These are phyloP conservation scores for Plasmodium adleri DNA, from an alignment of 169 alveolate genomes.

Conservation along the genomic window DNA sequence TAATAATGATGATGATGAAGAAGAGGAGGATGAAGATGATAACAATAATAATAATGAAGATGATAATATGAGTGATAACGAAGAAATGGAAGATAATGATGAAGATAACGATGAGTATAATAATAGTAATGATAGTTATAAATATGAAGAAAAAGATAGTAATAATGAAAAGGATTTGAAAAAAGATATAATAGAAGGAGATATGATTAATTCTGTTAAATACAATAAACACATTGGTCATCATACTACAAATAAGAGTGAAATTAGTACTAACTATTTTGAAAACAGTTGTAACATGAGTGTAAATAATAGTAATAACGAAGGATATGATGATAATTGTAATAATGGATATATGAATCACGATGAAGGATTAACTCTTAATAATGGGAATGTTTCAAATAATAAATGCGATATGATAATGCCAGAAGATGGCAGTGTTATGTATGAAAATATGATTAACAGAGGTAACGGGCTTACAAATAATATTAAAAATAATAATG, in stretches of 20 bases:
- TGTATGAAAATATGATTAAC: slow-evolving; percentile 12
- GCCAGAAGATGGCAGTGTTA: slow-evolving; percentile 15
- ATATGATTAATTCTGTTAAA: slow-evolving; percentile 8
- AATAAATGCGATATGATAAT: neutral
- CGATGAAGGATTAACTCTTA: slow-evolving; percentile 48
- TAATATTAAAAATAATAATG: too few species aligned
- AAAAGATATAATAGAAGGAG: slow-evolving; percentile 20
- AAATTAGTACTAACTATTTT: slow-evolving; percentile 55
- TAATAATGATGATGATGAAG: neutral
- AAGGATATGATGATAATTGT: slow-evolving; percentile 30
- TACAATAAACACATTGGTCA: neutral
- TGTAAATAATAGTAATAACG: slow-evolving; percentile 46
- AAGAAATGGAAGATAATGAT: slow-evolving; percentile 48
- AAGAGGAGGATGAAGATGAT: neutral
- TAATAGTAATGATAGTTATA: slow-evolving; percentile 33
- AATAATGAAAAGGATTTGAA: slow-evolving; percentile 21
- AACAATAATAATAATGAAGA: slow-evolving; percentile 3
- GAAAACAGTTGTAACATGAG: slow-evolving; percentile 60
- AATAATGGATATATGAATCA: slow-evolving; percentile 9
- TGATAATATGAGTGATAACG: slow-evolving; percentile 37
- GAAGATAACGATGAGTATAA: slow-evolving; percentile 45
- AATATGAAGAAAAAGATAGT: slow-evolving; percentile 32
- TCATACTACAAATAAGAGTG: slow-evolving; percentile 46
- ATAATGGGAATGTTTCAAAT: slow-evolving; percentile 31
- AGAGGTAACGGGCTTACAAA: neutral